Evolutionary conservation across 441 rosid genomes (phyloP), one percentile per base, ranked within the genome.

Genomic region (Flueggea neowawraea): DNA sequence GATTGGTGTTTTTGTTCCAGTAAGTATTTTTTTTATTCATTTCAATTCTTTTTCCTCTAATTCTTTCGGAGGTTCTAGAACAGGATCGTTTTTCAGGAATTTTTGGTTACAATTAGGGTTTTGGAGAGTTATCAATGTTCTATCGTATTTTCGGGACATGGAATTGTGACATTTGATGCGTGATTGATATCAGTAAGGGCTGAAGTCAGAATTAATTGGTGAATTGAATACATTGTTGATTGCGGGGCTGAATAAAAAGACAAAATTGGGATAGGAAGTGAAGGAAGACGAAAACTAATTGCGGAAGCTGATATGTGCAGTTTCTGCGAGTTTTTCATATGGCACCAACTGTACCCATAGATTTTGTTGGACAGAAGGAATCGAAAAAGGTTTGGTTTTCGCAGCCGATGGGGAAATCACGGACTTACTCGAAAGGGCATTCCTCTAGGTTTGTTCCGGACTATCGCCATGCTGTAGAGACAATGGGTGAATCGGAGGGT

Each of bases 291-390:
- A 55, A 56, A 52, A 28, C 54, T 57, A 57, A 61, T 58, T 16
- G 62, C 59, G 32, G 45, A 55, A 43, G 87, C 70, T 83, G 85
- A 78, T 73, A 83, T 86, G 90, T 82, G 81, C 89, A 65, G 73
- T 62, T 60, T 43, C 58, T 78, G 81, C 81, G 67, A 51, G 73
- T 51, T 73, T 64, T 55, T 71, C 66, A 64, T 78, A 88, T 88
- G 86, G 86, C 88, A 70, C 88, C 88, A 15, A 71, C 78, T 75
- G 68, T 82, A 72, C 90, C 85, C 33, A 67, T 89, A 86, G 90
- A 80, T 56, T 85, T 74, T 62, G 50, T 59, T 55, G 85, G 91
- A 57, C 80, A 71, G 80, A 82, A 77, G 71, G 83, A 72, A 69
- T 77, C 74, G 0, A 71, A 45, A 39, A 78, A 75, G 74, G 62